Conservation (phyloP, 179 eudicot species). For the Monotropa hypopitys region DNA sequence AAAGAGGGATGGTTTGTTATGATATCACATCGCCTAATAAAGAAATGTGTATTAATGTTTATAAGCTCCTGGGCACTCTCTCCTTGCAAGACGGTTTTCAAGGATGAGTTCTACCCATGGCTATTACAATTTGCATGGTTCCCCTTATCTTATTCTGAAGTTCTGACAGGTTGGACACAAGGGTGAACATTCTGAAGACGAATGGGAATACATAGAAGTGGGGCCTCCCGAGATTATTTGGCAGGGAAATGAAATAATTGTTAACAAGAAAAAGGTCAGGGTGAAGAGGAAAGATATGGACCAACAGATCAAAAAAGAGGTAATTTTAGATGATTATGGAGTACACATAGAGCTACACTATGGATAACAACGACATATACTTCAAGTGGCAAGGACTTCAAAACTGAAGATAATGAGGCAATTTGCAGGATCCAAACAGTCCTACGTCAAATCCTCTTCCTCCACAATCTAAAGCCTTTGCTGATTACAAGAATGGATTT, state of each 20-base stretch:
- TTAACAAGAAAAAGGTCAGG: constrained; percentile 74
- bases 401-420: background rate
- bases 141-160: background rate
- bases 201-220: constrained; percentile 82
- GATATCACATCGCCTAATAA: no score
- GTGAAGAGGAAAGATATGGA: constrained; percentile 56
- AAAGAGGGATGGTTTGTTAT: no score
- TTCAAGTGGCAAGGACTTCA: background rate
- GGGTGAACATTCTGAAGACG: constrained; percentile 39
- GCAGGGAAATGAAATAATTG: constrained; percentile 94
- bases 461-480: constrained; percentile 79
- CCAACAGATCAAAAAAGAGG: constrained; percentile 32
- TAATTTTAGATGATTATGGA: constrained; percentile 12
- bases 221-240: constrained; percentile 96
- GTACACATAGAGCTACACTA: background rate
- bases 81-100: no score
- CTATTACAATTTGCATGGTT: background rate
- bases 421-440: constrained; percentile 50
- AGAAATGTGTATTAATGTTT: no score
- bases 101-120: no score
- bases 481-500: constrained; percentile 43
- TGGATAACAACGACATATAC: background rate
- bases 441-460: constrained; percentile 97
- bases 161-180: constrained; percentile 19
- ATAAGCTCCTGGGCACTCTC: no score